Conservation (phyloP, 2,329 filamentous ascomycete species). For the Phaeosphaeriaceae sp. region DNA sequence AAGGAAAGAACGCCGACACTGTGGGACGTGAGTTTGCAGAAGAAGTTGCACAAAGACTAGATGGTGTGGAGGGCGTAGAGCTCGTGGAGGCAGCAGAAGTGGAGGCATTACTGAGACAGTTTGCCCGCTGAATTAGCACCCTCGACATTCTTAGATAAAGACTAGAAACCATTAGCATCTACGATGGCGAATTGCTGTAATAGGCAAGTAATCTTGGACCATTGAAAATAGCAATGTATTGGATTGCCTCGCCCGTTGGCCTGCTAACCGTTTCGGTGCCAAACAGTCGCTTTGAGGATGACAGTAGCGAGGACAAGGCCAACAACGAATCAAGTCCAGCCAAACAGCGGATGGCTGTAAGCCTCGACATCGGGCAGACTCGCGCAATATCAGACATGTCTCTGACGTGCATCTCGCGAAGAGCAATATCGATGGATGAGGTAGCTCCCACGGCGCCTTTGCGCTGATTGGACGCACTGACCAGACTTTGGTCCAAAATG, state of each 20-base stretch:
- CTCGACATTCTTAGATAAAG: neutral
- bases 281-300: neutral
- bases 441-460: neutral
- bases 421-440: constrained; percentile 1
- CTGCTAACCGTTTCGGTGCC: neutral
- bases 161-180: neutral
- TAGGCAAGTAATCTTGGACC: constrained; percentile 1
- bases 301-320: neutral
- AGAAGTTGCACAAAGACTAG: constrained; percentile 42
- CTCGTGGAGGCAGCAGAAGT: constrained; percentile 23
- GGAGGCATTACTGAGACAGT: constrained; percentile 9
- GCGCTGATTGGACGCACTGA: constrained; percentile 4
- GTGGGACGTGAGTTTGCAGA: constrained; percentile 52
- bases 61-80: constrained; percentile 28
- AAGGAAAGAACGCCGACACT: constrained; percentile 43
- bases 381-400: neutral
- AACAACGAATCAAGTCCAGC: neutral
- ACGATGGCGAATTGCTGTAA: neutral
- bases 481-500: neutral
- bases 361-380: neutral
- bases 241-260: neutral
- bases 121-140: neutral
- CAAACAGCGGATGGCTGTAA: neutral
- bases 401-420: neutral
- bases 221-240: constrained; percentile 2